phyloP scores from a whole-genome alignment of 768 basidiomycete species.

The Phanerochaete carnosa region DNA sequence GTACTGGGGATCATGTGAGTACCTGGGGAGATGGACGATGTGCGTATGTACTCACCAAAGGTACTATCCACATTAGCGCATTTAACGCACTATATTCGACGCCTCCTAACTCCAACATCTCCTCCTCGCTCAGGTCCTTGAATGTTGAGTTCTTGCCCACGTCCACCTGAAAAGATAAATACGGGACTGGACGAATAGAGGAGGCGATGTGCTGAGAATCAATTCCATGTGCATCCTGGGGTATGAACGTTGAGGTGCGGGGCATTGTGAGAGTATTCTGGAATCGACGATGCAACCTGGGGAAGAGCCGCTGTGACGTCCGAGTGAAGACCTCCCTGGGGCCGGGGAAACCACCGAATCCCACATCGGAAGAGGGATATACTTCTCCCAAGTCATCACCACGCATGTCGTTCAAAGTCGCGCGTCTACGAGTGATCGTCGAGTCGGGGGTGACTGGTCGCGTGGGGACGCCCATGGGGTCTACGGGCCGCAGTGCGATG shows the following conservation, averaged over 20 bases:
- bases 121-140: slow-evolving; percentile 65
- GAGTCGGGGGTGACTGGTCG: neutral
- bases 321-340: slow-evolving; percentile 51
- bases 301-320: slow-evolving; percentile 58
- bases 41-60: slow-evolving; percentile 43
- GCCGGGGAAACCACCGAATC: slow-evolving; percentile 75
- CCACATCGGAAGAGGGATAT: slow-evolving; percentile 14
- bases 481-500: slow-evolving; percentile 59
- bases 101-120: slow-evolving; percentile 89
- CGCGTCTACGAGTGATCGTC: neutral
- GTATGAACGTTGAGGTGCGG: slow-evolving; percentile 57
- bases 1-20: slow-evolving; percentile 51
- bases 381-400: too few species aligned
- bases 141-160: slow-evolving; percentile 85
- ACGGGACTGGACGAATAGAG: slow-evolving; percentile 58
- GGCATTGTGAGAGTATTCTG: slow-evolving; percentile 77
- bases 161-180: slow-evolving; percentile 80
- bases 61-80: slow-evolving; percentile 78
- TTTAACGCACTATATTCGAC: slow-evolving; percentile 88
- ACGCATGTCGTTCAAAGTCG: neutral
- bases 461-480: slow-evolving; percentile 57
- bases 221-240: slow-evolving; percentile 32
- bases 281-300: slow-evolving; percentile 53
- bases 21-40: neutral
- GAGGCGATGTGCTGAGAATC: neutral